phyloP scores from a whole-genome alignment of 73 alveolate genomes.

The Blepharisma stoltei region DNA sequence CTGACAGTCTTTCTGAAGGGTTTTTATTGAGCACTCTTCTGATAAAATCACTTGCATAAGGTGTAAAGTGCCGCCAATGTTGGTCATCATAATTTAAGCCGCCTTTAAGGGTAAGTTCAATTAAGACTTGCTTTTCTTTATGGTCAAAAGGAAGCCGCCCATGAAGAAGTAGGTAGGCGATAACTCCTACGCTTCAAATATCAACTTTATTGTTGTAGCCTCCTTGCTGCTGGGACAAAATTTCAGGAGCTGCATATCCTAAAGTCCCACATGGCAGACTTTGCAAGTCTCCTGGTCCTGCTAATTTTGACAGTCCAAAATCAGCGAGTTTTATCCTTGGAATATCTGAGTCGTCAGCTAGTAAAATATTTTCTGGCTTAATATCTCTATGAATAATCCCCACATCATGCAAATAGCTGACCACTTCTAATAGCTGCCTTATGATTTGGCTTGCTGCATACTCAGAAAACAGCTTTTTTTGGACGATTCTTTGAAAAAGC shows the following conservation, averaged over 20 bases:
- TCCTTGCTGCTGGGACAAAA: background rate
- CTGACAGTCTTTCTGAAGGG: background rate
- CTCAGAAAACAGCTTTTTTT: slow-evolving; percentile 50
- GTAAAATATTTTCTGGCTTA: slow-evolving; percentile 76
- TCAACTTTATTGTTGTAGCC: slow-evolving; percentile 2
- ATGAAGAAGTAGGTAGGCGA: background rate
- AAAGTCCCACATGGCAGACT: background rate
- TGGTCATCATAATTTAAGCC: background rate
- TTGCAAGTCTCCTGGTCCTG: background rate
- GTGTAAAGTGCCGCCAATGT: slow-evolving; percentile 5
- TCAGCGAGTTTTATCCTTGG: slow-evolving; percentile 65
- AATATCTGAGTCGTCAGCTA: slow-evolving; percentile 52
- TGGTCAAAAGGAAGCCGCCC: slow-evolving; percentile 9
- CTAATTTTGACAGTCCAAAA: slow-evolving; percentile 55
- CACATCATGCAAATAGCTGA: slow-evolving; percentile 49
- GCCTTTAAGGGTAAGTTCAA: background rate
- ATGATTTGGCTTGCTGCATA: slow-evolving; percentile 53
- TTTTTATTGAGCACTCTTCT: background rate
- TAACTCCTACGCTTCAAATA: background rate
- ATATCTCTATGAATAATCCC: slow-evolving; percentile 76
- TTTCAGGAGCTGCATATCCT: slow-evolving; percentile 11
- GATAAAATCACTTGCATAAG: background rate
- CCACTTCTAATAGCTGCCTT: slow-evolving; percentile 45
- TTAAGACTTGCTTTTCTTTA: background rate
- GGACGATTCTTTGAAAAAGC: slow-evolving; percentile 49